Evolutionary conservation across 345 rosid genomes (phyloP).

Genomic region (Syzygium aromaticum): DNA sequence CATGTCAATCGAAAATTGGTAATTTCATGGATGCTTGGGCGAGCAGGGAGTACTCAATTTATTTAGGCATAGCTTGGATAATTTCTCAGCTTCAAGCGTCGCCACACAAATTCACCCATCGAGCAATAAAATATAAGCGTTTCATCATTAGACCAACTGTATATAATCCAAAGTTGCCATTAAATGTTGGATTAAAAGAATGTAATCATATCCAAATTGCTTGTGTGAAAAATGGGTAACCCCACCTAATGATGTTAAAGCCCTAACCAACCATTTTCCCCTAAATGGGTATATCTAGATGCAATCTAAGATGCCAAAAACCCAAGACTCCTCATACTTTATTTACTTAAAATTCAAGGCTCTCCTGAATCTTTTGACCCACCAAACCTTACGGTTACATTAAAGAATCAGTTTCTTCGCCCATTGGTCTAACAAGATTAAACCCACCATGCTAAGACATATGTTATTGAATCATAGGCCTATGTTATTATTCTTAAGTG

Average conservation of each 20-base stretch:
- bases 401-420: constrained; percentile 1
- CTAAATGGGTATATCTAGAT: neutral
- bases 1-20: neutral
- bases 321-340: neutral
- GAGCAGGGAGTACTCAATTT: neutral
- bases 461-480: neutral
- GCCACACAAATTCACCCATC: neutral
- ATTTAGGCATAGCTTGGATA: neutral
- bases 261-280: neutral
- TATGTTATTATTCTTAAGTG: neutral
- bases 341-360: constrained; percentile 5
- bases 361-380: constrained; percentile 8
- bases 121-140: neutral
- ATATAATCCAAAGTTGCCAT: neutral
- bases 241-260: neutral
- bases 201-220: neutral
- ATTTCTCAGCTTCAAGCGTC: neutral
- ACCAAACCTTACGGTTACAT: constrained; percentile 17
- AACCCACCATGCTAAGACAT: constrained; percentile 5
- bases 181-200: neutral
- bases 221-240: neutral
- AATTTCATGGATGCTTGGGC: neutral
- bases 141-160: neutral
- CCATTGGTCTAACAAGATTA: constrained; percentile 23
- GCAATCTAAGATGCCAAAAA: neutral